Conservation (phyloP, 2,329 filamentous ascomycete genomes). For the Exophiala oligosperma region DNA sequence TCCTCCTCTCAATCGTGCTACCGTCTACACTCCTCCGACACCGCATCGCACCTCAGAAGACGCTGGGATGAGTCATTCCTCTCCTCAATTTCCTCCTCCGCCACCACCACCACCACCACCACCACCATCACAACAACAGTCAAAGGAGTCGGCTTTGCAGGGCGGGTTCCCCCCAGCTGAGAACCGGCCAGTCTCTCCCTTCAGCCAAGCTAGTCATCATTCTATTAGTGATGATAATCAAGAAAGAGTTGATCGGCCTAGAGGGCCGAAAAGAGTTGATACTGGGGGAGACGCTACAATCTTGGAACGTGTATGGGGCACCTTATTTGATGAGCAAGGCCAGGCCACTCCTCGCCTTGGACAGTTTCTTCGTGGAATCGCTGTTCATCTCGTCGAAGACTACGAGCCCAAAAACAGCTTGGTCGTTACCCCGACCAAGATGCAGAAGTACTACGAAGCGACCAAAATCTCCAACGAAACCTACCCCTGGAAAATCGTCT, state of each 20-base stretch:
- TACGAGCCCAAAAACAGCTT: conserved; percentile 67
- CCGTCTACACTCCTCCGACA: conserved; percentile 58
- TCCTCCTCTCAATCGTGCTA: conserved; percentile 41
- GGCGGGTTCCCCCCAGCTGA: conserved; percentile 24
- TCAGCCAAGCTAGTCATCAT: conserved; percentile 38
- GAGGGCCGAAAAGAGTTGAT: conserved; percentile 38
- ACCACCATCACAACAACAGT: background rate
- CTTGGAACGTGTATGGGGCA: conserved; percentile 74
- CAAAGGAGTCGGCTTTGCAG: conserved; percentile 27
- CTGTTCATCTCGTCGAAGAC: conserved; percentile 70
- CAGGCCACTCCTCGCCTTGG: conserved; percentile 67
- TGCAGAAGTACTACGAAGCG: conserved; percentile 70
- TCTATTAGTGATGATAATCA: conserved; percentile 32
- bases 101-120: background rate
- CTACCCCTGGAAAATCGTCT: conserved; percentile 68
- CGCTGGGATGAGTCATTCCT: conserved; percentile 9
- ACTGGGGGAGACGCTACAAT: conserved; percentile 55
- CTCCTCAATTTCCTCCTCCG: conserved; percentile 21
- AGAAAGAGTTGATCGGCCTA: conserved; percentile 33
- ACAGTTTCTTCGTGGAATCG: conserved; percentile 72
- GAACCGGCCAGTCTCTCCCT: conserved; percentile 37
- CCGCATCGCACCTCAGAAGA: conserved; percentile 38
- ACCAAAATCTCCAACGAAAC: conserved; percentile 65
- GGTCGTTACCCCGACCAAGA: conserved; percentile 73
- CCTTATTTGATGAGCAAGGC: conserved; percentile 68